phyloP scores from a whole-genome alignment of 495 filamentous ascomycete genomes.

The Evernia prunastri region DNA sequence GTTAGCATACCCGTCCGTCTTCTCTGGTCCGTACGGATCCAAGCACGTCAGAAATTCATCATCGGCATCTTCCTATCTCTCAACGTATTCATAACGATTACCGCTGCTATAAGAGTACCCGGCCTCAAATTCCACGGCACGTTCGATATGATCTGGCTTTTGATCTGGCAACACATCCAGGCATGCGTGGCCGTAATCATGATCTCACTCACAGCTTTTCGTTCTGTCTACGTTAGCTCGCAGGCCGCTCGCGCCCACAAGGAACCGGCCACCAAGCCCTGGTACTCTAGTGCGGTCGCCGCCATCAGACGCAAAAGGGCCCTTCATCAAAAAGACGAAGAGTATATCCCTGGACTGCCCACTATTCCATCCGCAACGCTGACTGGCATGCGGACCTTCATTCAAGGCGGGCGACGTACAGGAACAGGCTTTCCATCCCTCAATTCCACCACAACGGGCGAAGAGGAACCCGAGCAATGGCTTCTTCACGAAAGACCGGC shows the following conservation, averaged over 20 bases:
- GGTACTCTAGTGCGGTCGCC: no score
- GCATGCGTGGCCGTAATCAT: neutral
- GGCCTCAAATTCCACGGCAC: neutral
- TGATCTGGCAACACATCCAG: neutral
- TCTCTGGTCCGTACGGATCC: neutral
- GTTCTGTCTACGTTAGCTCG: neutral
- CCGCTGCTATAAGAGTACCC: neutral
- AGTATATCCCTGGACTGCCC: neutral
- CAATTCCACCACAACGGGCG: no score
- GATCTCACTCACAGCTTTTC: neutral
- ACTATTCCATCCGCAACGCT: neutral
- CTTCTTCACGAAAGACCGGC: no score
- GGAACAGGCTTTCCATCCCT: no score
- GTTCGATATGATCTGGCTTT: neutral
- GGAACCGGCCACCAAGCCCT: neutral
- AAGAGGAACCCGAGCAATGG: no score
- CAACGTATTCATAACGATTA: neutral
- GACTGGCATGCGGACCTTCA: slow-evolving; percentile 5
- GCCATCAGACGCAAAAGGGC: no score
- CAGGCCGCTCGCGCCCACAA: neutral
- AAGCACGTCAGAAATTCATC: neutral
- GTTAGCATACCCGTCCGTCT: neutral
- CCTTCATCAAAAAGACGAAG: neutral
- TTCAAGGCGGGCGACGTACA: neutral
- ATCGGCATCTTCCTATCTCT: neutral